Conservation (phyloP, 192 early-diverging fungal species). For the Coemansia sp. region DNA sequence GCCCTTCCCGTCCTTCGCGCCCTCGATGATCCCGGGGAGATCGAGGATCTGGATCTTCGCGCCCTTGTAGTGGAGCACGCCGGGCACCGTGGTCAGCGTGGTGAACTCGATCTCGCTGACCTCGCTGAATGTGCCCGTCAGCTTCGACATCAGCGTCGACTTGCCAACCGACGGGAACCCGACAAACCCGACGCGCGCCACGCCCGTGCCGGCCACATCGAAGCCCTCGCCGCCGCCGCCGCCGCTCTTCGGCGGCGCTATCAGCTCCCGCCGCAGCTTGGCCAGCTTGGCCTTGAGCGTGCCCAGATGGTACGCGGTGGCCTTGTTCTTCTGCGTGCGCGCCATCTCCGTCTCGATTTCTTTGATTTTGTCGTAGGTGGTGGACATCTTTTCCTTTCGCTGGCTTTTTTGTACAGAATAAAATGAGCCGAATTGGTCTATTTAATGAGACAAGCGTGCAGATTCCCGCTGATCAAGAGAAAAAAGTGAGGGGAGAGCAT, state of each 20-base stretch:
- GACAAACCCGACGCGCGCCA: constrained; percentile 96
- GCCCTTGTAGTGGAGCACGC: constrained; percentile 93
- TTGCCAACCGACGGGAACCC: constrained; percentile 99
- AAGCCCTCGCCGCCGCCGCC: constrained; percentile 93
- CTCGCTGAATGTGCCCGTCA: constrained; percentile 96
- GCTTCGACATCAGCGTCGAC: constrained; percentile 94
- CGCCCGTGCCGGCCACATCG: constrained; percentile 98
- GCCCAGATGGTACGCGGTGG: constrained; percentile 93
- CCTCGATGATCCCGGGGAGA: constrained; percentile 97
- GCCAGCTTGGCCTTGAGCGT: constrained; percentile 95
- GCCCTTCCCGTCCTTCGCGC: constrained; percentile 99
- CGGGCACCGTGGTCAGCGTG: constrained; percentile 98
- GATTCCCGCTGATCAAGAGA: not conserved
- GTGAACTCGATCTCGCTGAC: constrained; percentile 98
- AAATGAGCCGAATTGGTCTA: not conserved
- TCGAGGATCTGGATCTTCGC: constrained; percentile 99
- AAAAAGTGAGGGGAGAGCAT: not conserved
- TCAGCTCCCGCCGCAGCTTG: constrained; percentile 92
- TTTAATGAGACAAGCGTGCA: too few species aligned
- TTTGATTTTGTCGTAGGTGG: constrained; percentile 61
- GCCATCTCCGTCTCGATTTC: constrained; percentile 85
- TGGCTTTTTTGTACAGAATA: too few species aligned
- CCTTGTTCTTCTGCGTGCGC: constrained; percentile 93
- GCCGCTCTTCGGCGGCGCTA: constrained; percentile 80
- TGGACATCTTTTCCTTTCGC: constrained; percentile 54